These are phyloP conservation scores for Mycena galopus DNA, from an alignment of 768 basidiomycete genomes.

Conservation along the genomic window DNA sequence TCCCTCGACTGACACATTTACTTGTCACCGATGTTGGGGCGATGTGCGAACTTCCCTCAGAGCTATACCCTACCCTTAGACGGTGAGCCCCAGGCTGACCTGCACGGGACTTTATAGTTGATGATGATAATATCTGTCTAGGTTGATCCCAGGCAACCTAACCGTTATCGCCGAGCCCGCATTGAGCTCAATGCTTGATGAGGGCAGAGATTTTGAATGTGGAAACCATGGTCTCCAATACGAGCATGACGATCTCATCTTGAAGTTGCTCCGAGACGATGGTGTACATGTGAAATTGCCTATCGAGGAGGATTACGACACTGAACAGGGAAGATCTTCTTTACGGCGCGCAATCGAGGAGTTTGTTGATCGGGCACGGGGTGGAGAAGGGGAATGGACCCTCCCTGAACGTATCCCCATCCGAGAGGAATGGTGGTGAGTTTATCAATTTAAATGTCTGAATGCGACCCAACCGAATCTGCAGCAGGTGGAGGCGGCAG, in stretches of 20 bases:
- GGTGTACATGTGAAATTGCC: constrained; percentile 4
- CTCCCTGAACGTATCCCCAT: not conserved
- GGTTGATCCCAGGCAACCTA: constrained; percentile 6
- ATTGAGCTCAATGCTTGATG: not conserved
- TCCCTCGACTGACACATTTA: constrained; percentile 12
- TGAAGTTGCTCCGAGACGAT: not conserved
- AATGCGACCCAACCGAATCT: constrained; percentile 7
- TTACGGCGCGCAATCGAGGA: not conserved
- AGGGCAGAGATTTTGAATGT: constrained; percentile 11
- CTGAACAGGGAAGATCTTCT: not conserved
- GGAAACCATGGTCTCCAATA: not conserved
- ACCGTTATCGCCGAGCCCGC: constrained; percentile 11
- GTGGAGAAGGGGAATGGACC: constrained; percentile 8
- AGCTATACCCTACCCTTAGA: not conserved
- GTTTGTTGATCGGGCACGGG: constrained; percentile 5
- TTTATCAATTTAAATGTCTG: constrained; percentile 3
- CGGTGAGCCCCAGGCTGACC: not conserved
- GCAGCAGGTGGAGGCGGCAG: constrained; percentile 12
- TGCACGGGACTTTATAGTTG: not conserved
- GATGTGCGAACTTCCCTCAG: not conserved
- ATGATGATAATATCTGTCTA: constrained; percentile 5
- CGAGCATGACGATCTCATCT: not conserved
- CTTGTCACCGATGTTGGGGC: not conserved
- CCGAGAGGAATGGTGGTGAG: constrained; percentile 16
- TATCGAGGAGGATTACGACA: constrained; percentile 1